phyloP scores from a whole-genome alignment of 2,329 filamentous ascomycete species.

The Metarhizium album region DNA sequence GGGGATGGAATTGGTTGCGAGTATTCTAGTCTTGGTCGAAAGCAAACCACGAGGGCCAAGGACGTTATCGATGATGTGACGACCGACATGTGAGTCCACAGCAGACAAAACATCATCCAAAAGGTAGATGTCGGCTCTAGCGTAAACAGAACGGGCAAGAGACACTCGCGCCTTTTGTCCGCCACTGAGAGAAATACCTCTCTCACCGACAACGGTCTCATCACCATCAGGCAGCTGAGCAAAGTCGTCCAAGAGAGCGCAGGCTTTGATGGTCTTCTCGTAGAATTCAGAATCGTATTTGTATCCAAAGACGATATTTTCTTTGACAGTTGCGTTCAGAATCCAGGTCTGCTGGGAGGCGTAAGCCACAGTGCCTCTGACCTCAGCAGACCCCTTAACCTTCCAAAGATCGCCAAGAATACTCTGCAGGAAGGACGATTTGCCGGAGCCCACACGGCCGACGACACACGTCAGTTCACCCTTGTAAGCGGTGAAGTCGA shows the following conservation, averaged over 20 bases:
- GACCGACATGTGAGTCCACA: constrained; percentile 94
- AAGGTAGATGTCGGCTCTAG: constrained; percentile 90
- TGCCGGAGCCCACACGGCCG: constrained; percentile 87
- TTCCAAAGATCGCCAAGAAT: constrained; percentile 92
- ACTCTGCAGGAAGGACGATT: constrained; percentile 83
- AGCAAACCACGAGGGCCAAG: constrained; percentile 78
- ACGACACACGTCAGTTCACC: constrained; percentile 90
- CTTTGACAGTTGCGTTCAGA: constrained; percentile 93
- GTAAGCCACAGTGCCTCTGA: constrained; percentile 79
- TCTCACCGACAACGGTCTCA: constrained; percentile 91
- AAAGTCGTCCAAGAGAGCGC: constrained; percentile 85
- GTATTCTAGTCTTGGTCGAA: constrained; percentile 74
- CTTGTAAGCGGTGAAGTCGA: constrained; percentile 82
- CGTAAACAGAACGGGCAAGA: constrained; percentile 87
- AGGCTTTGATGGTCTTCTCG: constrained; percentile 82
- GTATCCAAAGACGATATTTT: constrained; percentile 96
- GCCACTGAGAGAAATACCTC: constrained; percentile 89
- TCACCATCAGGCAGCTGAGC: constrained; percentile 88
- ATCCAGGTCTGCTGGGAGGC: constrained; percentile 92
- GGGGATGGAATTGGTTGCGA: constrained; percentile 91
- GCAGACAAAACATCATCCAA: constrained; percentile 91
- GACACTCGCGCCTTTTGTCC: constrained; percentile 93
- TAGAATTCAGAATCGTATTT: constrained; percentile 91
- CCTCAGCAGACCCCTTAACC: constrained; percentile 66
- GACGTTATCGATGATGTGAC: constrained; percentile 90